These are phyloP conservation scores for Pinus taeda DNA, from an alignment of 75 land plant species.

Conservation along the genomic window DNA sequence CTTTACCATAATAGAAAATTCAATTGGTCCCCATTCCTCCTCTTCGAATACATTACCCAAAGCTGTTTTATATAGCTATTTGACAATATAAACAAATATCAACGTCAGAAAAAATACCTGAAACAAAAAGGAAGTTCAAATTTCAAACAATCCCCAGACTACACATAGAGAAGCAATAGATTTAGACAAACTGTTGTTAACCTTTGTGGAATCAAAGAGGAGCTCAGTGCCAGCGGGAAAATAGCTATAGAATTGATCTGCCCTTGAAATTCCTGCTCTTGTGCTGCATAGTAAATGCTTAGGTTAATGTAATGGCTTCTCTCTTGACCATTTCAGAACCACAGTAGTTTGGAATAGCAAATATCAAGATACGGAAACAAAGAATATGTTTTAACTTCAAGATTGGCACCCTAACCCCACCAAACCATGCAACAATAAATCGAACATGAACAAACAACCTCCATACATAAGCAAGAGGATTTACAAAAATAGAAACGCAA, in stretches of 20 bases:
- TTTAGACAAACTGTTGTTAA: constrained; percentile 9
- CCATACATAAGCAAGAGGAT: constrained; percentile 1
- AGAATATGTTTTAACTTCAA: background rate
- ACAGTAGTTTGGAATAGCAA: constrained; percentile 8
- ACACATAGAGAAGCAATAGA: constrained; percentile 1
- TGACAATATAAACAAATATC: background rate
- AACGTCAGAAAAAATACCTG: background rate
- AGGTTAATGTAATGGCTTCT: background rate
- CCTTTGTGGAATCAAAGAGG: constrained; percentile 70
- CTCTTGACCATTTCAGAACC: background rate
- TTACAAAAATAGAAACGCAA: background rate
- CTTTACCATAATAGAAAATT: constrained; percentile 75
- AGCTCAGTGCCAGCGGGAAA: constrained; percentile 82
- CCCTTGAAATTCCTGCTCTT: constrained; percentile 76
- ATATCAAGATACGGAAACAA: background rate
- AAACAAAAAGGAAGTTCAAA: constrained; percentile 11
- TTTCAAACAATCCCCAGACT: background rate
- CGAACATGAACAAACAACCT: background rate
- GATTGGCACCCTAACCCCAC: background rate
- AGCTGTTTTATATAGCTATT: constrained; percentile 77
- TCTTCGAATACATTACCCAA: constrained; percentile 70
- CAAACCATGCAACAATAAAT: background rate
- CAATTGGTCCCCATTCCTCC: constrained; percentile 91
- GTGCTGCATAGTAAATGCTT: constrained; percentile 36
- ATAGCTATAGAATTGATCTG: constrained; percentile 68